Percentiles rank a stretch among this genome's conserved stretches.
Conservation (phyloP, 148 eudicot species). For the Tetragonia tetragonoides region DNA sequence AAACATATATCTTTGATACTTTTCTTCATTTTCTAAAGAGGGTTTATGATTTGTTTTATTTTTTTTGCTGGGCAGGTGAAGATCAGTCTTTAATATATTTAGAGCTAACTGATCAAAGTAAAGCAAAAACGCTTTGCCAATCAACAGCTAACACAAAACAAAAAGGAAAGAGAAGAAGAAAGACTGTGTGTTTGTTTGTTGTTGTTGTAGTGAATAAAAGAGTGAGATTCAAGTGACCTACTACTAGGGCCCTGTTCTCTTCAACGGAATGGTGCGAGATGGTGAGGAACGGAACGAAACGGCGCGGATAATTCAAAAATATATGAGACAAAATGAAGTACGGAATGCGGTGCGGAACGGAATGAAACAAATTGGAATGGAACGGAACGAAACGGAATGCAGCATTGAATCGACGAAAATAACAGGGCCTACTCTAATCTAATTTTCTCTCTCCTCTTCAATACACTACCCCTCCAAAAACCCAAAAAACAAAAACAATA, state of each 20-base stretch:
- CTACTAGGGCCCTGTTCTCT: not conserved
- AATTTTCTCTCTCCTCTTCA: conserved; percentile 18
- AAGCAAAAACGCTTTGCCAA: conserved; percentile 18
- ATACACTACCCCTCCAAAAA: not conserved
- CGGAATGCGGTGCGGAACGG: too few relatives aligned
- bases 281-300: too few relatives aligned
- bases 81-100: conserved; percentile 1
- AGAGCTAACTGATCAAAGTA: not conserved
- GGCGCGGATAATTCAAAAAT: too few relatives aligned
- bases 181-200: conserved; percentile 9
- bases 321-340: too few relatives aligned
- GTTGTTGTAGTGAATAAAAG: conserved; percentile 15
- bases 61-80: not conserved
- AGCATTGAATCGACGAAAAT: too few relatives aligned
- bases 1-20: not conserved
- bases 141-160: conserved; percentile 21
- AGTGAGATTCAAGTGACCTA: conserved; percentile 51
- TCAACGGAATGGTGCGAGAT: too few relatives aligned
- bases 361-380: too few relatives aligned
- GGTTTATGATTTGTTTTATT: conserved; percentile 2
- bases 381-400: too few relatives aligned
- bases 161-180: conserved; percentile 16
- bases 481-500: not conserved
- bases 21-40: not conserved
- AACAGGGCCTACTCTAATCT: too few relatives aligned